Conservation (phyloP, 2,329 filamentous ascomycete species). For the Alternaria sp. region DNA sequence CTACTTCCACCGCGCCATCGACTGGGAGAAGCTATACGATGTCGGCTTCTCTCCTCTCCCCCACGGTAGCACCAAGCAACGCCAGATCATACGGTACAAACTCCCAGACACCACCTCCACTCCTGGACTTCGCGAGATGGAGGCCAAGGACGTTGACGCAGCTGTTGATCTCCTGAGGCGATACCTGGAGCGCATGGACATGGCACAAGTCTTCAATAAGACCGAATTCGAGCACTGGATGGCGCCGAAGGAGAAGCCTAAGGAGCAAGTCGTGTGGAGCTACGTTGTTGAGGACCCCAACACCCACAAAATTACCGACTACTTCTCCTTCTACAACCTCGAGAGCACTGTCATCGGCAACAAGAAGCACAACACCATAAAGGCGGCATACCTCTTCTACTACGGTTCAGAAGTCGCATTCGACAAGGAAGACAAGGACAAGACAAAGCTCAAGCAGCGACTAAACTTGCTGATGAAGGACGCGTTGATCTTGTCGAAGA, state of each 20-base stretch:
- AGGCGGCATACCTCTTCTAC: conserved; percentile 96
- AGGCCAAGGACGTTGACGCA: conserved; percentile 75
- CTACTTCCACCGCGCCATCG: conserved; percentile 91
- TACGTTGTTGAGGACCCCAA: conserved; percentile 80
- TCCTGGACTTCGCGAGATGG: conserved; percentile 79
- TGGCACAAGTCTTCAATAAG: conserved; percentile 80
- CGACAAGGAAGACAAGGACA: conserved; percentile 52
- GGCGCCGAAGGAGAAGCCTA: conserved; percentile 65
- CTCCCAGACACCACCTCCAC: conserved; percentile 76
- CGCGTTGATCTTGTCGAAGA: conserved; percentile 85
- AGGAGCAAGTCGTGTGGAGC: conserved; percentile 85
- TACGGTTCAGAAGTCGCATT: conserved; percentile 88
- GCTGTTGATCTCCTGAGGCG: conserved; percentile 77
- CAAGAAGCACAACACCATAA: conserved; percentile 76
- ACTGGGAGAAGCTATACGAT: conserved; percentile 96
- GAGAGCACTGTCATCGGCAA: conserved; percentile 91
- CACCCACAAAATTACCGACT: conserved; percentile 87
- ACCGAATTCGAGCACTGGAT: conserved; percentile 90
- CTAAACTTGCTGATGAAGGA: conserved; percentile 84
- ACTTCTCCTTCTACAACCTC: conserved; percentile 95
- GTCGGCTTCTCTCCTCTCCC: conserved; percentile 93
- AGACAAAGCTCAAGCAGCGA: conserved; percentile 72
- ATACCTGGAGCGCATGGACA: conserved; percentile 80
- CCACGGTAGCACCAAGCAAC: conserved; percentile 78
- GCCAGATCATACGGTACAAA: conserved; percentile 85